Evolutionary conservation across 306 rosid genomes (phyloP).

Genomic region (Comarum palustre): DNA sequence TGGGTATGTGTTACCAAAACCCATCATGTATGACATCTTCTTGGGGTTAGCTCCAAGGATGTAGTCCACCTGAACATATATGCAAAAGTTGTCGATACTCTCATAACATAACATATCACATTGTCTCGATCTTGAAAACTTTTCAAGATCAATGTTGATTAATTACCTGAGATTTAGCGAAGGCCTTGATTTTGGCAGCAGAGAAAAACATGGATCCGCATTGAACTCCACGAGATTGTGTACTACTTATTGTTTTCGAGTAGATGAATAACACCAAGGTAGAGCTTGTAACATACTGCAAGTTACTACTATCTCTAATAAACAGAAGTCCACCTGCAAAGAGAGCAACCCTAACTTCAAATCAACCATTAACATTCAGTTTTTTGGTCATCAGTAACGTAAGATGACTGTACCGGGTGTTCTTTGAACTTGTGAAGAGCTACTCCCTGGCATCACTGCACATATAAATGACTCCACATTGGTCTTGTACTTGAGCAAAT

Average conservation of each 20-base stretch:
- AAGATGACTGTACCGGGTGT: constrained; percentile 49
- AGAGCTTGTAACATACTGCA: constrained; percentile 67
- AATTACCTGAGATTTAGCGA: constrained; percentile 67
- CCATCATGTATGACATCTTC: constrained; percentile 77
- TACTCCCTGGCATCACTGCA: constrained; percentile 71
- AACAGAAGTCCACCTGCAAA: constrained; percentile 71
- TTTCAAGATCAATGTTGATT: no score
- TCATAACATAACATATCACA: background rate
- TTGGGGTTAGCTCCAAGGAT: constrained; percentile 72
- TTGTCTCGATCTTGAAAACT: no score
- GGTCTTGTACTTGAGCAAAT: constrained; percentile 49
- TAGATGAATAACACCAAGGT: constrained; percentile 61
- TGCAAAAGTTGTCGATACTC: background rate
- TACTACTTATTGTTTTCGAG: constrained; percentile 46
- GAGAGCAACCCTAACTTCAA: background rate
- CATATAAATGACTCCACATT: constrained; percentile 66
- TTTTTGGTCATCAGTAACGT: background rate
- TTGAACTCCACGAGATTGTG: constrained; percentile 45
- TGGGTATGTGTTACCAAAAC: constrained; percentile 69
- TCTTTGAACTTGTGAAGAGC: constrained; percentile 50
- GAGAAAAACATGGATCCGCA: constrained; percentile 63
- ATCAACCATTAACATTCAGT: background rate
- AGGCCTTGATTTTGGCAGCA: constrained; percentile 49
- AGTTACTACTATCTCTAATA: constrained; percentile 61
- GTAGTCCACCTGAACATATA: constrained; percentile 59